Base-by-base conservation (phyloP, 228 moss, liverwort and hornwort species). In the Sphagnum fallax region DNA sequence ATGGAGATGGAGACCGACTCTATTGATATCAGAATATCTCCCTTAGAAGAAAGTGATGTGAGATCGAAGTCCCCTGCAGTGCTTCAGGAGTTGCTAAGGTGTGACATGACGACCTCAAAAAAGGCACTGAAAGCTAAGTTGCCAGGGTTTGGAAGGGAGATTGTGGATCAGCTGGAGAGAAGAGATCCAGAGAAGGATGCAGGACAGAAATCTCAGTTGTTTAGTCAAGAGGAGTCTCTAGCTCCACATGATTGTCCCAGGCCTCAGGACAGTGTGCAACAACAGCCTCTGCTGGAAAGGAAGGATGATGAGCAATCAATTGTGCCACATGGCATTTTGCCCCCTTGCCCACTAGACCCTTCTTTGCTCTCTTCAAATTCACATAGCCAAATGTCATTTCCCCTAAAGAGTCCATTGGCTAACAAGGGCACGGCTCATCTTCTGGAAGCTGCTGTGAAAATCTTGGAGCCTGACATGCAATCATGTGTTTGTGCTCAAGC, bases 371-470 rank as follows among this genome's bases (percentile, higher is more conserved):
- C 32, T 32, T 32, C 32, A 32, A 32, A 32, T 32, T 32, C 32
- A 32, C 32, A 32, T 32, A 32, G 32, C 32, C 32, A 32, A 32
- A 32, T 32, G 32, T 32, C 32, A 3, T 69, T 74, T 5, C 68
- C 74, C 1, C 32, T 32, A 32, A 32, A 32, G 32, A 32, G 50
- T 64, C 65, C 70, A 13, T n/a, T 32, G 0, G 13, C 63, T 9
- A 78, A 69, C 66, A 77, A 77, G 64, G 68, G 77, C 62, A 70
- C 67, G 52, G 73, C 80, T 18, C 80, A 75, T 8, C 70, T 77
- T 49, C 48, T 75, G 1, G 77, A 80, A 70, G 77, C 83, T 63
- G 80, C 83, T 73, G 77, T 80, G 73, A 80, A 80, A 68, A 67
- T 77, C 49, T 69, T 71, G 63, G 81, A 84, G 62, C 81, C 74